phyloP scores from a whole-genome alignment of 148 eudicot genomes.

The Amaranthus palmeri region DNA sequence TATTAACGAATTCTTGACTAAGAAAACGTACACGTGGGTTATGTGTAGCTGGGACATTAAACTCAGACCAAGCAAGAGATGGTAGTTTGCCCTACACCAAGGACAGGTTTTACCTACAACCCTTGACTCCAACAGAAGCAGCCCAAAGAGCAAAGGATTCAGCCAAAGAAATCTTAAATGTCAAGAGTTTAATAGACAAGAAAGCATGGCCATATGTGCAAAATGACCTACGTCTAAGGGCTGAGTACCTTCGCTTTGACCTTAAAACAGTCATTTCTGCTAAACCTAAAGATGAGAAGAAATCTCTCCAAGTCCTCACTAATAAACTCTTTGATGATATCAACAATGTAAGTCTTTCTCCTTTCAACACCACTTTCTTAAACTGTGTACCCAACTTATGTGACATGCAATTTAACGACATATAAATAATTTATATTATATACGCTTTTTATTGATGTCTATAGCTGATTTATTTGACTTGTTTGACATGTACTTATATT shows the following conservation, averaged over 20 bases:
- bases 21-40: not conserved
- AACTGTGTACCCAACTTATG: not conserved
- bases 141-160: slow-evolving; percentile 83
- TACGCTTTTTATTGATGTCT: too few species aligned
- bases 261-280: slow-evolving; percentile 84
- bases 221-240: slow-evolving; percentile 75
- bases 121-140: slow-evolving; percentile 64
- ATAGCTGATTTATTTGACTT: too few species aligned
- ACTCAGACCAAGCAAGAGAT: slow-evolving; percentile 93
- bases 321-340: slow-evolving; percentile 75
- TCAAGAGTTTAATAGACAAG: slow-evolving; percentile 69
- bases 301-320: slow-evolving; percentile 63
- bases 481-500: too few species aligned
- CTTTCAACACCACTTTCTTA: not conserved
- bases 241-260: slow-evolving; percentile 78
- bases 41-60: slow-evolving; percentile 75
- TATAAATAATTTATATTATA: too few species aligned
- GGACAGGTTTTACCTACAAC: slow-evolving; percentile 77
- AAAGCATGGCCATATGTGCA: slow-evolving; percentile 98
- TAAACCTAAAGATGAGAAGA: slow-evolving; percentile 81
- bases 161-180: slow-evolving; percentile 73
- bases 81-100: slow-evolving; percentile 44
- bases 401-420: not conserved
- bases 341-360: slow-evolving; percentile 43
- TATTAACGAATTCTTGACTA: too few species aligned